Conservation (phyloP, 306 rosid species). For the Cyamopsis tetragonoloba region DNA sequence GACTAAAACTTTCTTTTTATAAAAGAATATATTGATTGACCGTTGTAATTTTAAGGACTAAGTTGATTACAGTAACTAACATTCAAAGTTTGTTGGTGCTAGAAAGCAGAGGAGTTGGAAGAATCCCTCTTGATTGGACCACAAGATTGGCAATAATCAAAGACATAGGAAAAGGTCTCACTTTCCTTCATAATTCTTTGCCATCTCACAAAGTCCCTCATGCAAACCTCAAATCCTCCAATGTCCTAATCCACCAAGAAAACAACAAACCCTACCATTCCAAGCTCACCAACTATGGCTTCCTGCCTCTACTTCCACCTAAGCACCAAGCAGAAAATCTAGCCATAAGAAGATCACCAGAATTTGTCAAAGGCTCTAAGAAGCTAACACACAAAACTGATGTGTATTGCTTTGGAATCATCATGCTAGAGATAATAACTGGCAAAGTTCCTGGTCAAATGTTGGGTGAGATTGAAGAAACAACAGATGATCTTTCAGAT, state of each 20-base stretch:
- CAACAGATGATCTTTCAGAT: constrained; percentile 51
- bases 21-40: too few species aligned
- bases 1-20: too few species aligned
- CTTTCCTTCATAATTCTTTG: constrained; percentile 58
- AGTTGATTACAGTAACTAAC: too few species aligned
- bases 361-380: constrained; percentile 53
- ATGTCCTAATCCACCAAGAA: constrained; percentile 41
- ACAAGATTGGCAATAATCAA: constrained; percentile 57
- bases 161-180: constrained; percentile 63
- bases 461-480: constrained; percentile 32
- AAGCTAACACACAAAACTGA: constrained; percentile 54
- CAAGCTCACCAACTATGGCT: constrained; percentile 61
- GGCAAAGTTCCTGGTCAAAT: constrained; percentile 62
- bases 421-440: constrained; percentile 66
- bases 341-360: constrained; percentile 54
- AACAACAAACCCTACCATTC: constrained; percentile 32
- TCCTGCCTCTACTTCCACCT: constrained; percentile 40
- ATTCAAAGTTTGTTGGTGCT: constrained; percentile 24
- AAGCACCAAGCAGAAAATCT: constrained; percentile 32
- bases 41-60: too few species aligned
- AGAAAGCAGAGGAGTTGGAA: constrained; percentile 54
- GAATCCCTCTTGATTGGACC: constrained; percentile 53
- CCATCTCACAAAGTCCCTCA: constrained; percentile 65
- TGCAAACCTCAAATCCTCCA: constrained; percentile 64
- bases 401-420: constrained; percentile 65